Base-by-base conservation (phyloP, 2,329 filamentous ascomycete species). In the Paraphoma chrysanthemicola region DNA sequence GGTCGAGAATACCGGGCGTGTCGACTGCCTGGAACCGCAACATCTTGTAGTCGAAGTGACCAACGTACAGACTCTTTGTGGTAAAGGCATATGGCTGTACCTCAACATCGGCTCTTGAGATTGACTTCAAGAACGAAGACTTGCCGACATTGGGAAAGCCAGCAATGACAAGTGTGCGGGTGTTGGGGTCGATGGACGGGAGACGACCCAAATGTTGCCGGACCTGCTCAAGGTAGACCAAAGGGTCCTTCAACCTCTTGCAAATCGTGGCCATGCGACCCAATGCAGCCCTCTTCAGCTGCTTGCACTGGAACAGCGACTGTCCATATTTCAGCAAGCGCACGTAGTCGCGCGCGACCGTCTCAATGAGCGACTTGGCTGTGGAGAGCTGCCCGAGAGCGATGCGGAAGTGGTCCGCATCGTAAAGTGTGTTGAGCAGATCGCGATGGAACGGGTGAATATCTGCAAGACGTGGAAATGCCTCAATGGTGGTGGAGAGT, bases 71-170 rank as follows among this genome's bases (percentile, higher is more conserved):
- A 69, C 89, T 93, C 85, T 98, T 98, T 52, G 95, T 99, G 36
- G 95, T 97, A 84, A 99, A 99, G 51, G 95, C 96, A 77, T 98
- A 99, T 17, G 95, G 94, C 81, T 98, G 93, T 33, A 97, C 91
- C 74, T 97, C 94, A 54, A 97, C 94, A 81, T 99, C 95, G 63
- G 95, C 95, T 67, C 93, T 87, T 48, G 93, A 96, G 71, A 98
- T 90, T 74, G 90, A 95, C 80, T 90, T 90, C 74, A 99, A 80
- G 83, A 99, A 99, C 67, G 92, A 96, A 53, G 92, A 96, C 83
- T 99, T 99, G 79, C 95, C 73, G n/a, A 76, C 73, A 72, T 99
- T 99, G 68, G 95, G 95, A 78, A 98, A 98, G 51, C 95, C 95
- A 78, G 94, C 97, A 68, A 99, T 97, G 64, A 99, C 85, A 44